Evolutionary conservation across 2,329 filamentous ascomycete species (phyloP), one percentile per base, ranked within the genome.

Genomic region (Canariomyces notabilis): DNA sequence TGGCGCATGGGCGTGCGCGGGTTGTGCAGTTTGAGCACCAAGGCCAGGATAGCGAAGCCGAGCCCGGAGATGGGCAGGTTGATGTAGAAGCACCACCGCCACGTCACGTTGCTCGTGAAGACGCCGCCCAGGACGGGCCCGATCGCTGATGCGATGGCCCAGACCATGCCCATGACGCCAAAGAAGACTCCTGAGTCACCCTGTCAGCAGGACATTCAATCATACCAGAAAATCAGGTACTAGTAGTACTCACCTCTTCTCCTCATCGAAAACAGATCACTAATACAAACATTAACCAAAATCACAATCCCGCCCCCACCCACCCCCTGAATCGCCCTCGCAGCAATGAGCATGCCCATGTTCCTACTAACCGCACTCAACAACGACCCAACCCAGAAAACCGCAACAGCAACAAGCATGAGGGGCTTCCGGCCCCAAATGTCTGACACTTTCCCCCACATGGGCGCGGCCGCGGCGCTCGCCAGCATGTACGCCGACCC

Each of bases 401-500:
- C 62, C 20, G 53, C 64, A 3, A 71, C 66, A 1, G 75, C 70
- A 1, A 67, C 55, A 1, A 80, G 59, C 3, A 80, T 52, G 22
- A 79, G 67, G 0, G 72, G 71, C 55, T 79, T 79, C 6, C 77
- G 69, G 3, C 77, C 77, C 71, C 72, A 81, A 26, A 80, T 79
- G 50, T 81, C 77, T 1, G 71, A 73, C 29, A 80, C 61, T 50
- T 76, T 77, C 4, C 82, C 83, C 85, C 85, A 89, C n/a, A 84
- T 76, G 0, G 85, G 83, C 0, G 77, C 79, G 2, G 74, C 74
- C 0, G 84, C 81, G 0, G 84, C 81, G 57, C 80, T 80, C 14
- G 81, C 82, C 9, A 90, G 76, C 3, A 89, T 70, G 62, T 85
- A 90, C 0, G 85, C 79, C 21, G 77, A 81, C 1, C 85, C 86